Percentiles rank a stretch among this genome's conserved stretches.
These are phyloP conservation scores for Perilla frutescens DNA, from an alignment of 257 asterid genomes.

Conservation along the genomic window DNA sequence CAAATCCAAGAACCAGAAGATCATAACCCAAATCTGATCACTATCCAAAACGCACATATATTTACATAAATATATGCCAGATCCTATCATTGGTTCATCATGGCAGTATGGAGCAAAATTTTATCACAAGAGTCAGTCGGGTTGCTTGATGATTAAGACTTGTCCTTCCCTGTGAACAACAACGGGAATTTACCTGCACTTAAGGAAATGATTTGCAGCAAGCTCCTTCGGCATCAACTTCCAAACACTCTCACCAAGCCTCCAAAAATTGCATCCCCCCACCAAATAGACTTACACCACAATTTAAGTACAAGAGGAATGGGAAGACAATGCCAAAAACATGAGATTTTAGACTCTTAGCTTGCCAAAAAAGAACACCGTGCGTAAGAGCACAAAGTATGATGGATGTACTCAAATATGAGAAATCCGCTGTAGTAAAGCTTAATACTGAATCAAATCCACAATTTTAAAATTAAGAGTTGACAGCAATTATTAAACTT, in stretches of 20 bases:
- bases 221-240: slow-evolving; percentile 35
- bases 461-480: slow-evolving; percentile 6
- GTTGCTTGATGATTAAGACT: slow-evolving; percentile 11
- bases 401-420: background rate
- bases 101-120: background rate
- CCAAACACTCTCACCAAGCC: slow-evolving; percentile 25
- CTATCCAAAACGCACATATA: background rate
- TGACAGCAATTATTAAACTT: too few relatives aligned
- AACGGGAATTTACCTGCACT: slow-evolving; percentile 31
- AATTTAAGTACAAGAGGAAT: background rate
- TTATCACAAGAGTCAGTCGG: background rate
- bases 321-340: background rate
- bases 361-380: background rate
- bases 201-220: slow-evolving; percentile 30
- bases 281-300: background rate
- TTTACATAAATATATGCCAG: background rate
- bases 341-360: background rate
- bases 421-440: background rate
- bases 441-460: background rate
- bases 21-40: background rate
- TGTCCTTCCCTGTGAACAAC: slow-evolving; percentile 15
- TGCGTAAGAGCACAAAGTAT: background rate
- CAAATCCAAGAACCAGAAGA: background rate
- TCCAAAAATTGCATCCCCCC: slow-evolving; percentile 25
- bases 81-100: slow-evolving; percentile 9